Conservation (phyloP, 768 basidiomycete species). For the Tricholoma saponaceum region DNA sequence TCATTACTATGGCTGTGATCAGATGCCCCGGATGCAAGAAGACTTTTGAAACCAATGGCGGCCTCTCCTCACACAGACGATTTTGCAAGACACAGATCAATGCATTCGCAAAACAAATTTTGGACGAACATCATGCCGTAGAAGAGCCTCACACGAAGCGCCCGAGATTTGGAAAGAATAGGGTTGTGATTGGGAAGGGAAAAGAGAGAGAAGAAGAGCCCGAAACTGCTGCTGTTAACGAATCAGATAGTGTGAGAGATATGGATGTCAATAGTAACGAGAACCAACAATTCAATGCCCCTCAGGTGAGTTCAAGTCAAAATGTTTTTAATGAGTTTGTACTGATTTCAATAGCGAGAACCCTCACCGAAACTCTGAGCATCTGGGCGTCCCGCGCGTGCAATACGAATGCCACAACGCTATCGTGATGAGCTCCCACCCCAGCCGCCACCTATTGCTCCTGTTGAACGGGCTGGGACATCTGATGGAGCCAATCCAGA, state of each 20-base stretch:
- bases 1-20: background rate
- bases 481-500: background rate
- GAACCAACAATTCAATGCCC: background rate
- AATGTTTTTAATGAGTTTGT: background rate
- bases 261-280: background rate
- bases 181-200: background rate
- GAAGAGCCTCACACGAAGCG: background rate
- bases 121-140: background rate
- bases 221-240: background rate
- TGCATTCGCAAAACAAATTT: background rate
- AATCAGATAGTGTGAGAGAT: background rate
- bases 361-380: background rate
- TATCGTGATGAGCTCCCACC: background rate
- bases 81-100: conserved; percentile 1
- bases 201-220: background rate
- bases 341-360: background rate
- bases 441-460: background rate
- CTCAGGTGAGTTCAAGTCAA: background rate
- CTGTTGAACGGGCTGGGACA: background rate
- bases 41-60: background rate
- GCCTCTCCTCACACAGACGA: background rate
- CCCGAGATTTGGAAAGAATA: background rate
- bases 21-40: background rate
- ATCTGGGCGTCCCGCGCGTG: background rate
- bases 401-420: background rate